Percentiles rank a stretch among this genome's conserved stretches.
Evolutionary conservation across 2,329 filamentous ascomycete species (phyloP).

Genomic region (Pseudocercospora fuligena): DNA sequence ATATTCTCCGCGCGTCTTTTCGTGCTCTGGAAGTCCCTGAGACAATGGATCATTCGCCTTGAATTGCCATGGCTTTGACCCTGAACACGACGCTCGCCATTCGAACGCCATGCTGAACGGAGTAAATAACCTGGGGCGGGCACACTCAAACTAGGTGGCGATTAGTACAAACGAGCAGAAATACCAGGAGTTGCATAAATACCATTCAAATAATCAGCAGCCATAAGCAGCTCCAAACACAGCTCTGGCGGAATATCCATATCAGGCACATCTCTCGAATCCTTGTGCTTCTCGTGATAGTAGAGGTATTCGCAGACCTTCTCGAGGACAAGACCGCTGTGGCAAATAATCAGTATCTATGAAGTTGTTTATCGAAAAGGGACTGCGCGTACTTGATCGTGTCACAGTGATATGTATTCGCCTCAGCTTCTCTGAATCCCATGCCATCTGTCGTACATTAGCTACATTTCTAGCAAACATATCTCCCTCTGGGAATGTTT

Average conservation of each 20-base stretch:
- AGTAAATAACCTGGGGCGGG: too few species aligned
- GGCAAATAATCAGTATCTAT: background rate
- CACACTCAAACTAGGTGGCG: background rate
- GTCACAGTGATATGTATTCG: constrained; percentile 68
- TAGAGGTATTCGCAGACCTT: constrained; percentile 84
- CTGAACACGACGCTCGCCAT: background rate
- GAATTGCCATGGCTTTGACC: background rate
- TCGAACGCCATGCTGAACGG: background rate
- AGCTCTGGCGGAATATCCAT: constrained; percentile 81
- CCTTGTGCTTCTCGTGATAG: constrained; percentile 75
- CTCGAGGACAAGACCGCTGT: constrained; percentile 73
- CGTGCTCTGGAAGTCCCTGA: too few species aligned
- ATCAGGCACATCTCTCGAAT: constrained; percentile 74
- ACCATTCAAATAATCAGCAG: constrained; percentile 76
- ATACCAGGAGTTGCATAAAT: constrained; percentile 33
- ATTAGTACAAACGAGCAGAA: constrained; percentile 6
- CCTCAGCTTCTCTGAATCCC: constrained; percentile 68
- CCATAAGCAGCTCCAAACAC: constrained; percentile 76
- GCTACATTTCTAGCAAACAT: background rate
- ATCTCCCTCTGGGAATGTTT: background rate
- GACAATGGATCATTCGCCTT: too few species aligned
- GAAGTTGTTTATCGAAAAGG: background rate
- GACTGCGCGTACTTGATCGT: constrained; percentile 70
- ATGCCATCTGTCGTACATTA: constrained; percentile 46
- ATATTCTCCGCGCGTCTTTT: too few species aligned